Conservation (phyloP, 2,329 filamentous ascomycete species). For the Pseudocercospora macadamiae region DNA sequence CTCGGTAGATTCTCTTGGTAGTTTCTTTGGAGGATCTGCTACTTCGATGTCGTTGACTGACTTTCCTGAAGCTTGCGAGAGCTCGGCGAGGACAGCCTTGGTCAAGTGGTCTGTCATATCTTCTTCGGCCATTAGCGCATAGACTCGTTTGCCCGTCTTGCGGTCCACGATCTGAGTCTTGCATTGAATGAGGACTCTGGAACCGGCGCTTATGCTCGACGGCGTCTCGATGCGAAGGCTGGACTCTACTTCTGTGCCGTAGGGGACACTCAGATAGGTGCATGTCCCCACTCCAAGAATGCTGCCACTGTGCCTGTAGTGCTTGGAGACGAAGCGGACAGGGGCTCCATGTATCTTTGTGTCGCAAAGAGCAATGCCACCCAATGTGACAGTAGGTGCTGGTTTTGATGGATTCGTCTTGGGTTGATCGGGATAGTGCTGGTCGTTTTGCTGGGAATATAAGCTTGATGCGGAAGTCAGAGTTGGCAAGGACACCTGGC, state of each 20-base stretch:
- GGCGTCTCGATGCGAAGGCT: constrained; percentile 32
- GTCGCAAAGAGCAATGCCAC: constrained; percentile 33
- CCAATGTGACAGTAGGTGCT: constrained; percentile 11
- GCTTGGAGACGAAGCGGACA: constrained; percentile 30
- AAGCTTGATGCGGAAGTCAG: constrained; percentile 27
- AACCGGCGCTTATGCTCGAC: constrained; percentile 9
- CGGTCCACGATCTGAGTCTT: constrained; percentile 34
- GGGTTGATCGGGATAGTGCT: constrained; percentile 18
- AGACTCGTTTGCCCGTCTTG: constrained; percentile 28
- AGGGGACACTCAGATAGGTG: constrained; percentile 34
- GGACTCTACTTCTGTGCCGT: constrained; percentile 32
- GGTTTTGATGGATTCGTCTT: not conserved
- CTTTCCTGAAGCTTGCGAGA: constrained; percentile 23
- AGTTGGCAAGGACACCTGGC: constrained; percentile 22
- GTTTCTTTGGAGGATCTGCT: constrained; percentile 13
- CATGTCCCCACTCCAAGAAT: constrained; percentile 30
- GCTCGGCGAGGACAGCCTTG: constrained; percentile 32
- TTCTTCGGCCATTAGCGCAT: constrained; percentile 33
- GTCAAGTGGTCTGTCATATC: constrained; percentile 34
- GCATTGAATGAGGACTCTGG: constrained; percentile 32
- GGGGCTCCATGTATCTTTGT: constrained; percentile 34
- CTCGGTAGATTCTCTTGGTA: constrained; percentile 9
- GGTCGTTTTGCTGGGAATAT: constrained; percentile 20
- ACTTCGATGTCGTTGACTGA: constrained; percentile 27
- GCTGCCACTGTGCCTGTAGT: constrained; percentile 26